Base-by-base conservation (phyloP, 306 rosid species). In the Astragalus glycyphyllos region DNA sequence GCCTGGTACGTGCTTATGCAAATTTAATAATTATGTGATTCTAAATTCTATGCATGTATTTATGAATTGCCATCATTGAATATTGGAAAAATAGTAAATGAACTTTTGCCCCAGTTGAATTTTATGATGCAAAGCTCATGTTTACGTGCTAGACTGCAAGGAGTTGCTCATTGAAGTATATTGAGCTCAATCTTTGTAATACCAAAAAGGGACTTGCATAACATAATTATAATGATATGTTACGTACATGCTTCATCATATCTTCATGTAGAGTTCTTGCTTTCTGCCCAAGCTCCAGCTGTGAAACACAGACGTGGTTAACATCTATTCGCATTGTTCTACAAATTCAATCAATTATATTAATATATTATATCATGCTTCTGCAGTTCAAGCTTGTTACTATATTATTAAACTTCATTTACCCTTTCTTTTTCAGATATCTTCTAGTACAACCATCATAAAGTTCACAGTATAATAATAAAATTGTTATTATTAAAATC, bases 221-320 rank as follows among this genome's bases (percentile, higher is more conserved):
- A 58, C 58, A 59, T 0, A 61, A 75, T 12, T 46, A 60, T 53
- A 71, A 31, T 58, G 59, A 70, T 65, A 66, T 29, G 38, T 41
- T 12, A 84, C 89, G 10, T 81, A 89, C 97, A 72, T 89, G 90
- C 77, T 89, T 81, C 31, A 73, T 84, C 40, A 85, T 85, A 75
- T 87, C 91, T 85, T 87, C 85, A 54, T 82, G 96, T 51, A 91
- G 74, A 82, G 66, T 82, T 79, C 82, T 81, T 62, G 85, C 96
- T 84, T 91, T 91, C 87, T 87, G 82, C 47, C 82, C 83, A 73
- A 89, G 85, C 83, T 89, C 96, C 76, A 68, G 77, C 97, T 91
- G 84, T 54, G 23, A 86, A 81, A 65, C 71, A 77, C 58, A 10
- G 51, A 54, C 11, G 49, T 42, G 5, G 77, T 80, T 57, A 46